A percentile compares a stretch with the other conserved stretches of the same genome.
These are phyloP conservation scores for Hansenula anomala DNA, from an alignment of 1,139 yeast genomes.

Conservation along the genomic window DNA sequence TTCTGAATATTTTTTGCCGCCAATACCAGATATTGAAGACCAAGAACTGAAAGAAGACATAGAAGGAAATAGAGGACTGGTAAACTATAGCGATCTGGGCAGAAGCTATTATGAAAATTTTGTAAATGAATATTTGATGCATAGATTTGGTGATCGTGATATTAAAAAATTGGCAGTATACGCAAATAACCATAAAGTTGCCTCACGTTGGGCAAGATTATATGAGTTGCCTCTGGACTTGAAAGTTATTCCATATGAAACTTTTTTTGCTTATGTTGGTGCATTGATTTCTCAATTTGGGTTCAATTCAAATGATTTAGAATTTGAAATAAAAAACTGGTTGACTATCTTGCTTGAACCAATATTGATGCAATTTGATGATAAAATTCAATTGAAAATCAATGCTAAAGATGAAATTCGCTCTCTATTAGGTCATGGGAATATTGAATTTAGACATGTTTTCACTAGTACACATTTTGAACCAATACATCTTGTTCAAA, in stretches of 20 bases:
- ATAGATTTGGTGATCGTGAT: conserved; percentile 11
- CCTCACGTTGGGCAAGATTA: conserved; percentile 7
- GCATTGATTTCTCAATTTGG: conserved; percentile 3
- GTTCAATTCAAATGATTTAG: neutral
- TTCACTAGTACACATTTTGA: conserved; percentile 1
- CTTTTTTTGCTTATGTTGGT: conserved; percentile 13
- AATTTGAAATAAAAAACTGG: conserved; percentile 3
- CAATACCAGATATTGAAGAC: conserved; percentile 6
- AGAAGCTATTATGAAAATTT: too few relatives aligned
- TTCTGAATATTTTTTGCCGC: conserved; percentile 5
- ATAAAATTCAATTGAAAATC: neutral
- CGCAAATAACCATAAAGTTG: conserved; percentile 4
- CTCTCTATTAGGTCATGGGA: neutral
- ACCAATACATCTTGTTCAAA: conserved; percentile 6
- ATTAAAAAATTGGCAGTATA: conserved; percentile 3
- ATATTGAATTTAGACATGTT: neutral
- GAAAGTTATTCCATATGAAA: conserved; percentile 2
- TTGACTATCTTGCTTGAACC: conserved; percentile 12
- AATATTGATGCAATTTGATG: conserved; percentile 7
- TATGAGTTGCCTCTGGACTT: conserved; percentile 4
- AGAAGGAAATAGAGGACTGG: too few relatives aligned
- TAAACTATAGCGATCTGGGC: too few relatives aligned
- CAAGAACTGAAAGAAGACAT: conserved; percentile 1
- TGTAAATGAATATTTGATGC: conserved; percentile 5
- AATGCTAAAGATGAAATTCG: conserved; percentile 4